phyloP scores from a whole-genome alignment of 1,139 yeast species.

The Saccharomyces hybrid region DNA sequence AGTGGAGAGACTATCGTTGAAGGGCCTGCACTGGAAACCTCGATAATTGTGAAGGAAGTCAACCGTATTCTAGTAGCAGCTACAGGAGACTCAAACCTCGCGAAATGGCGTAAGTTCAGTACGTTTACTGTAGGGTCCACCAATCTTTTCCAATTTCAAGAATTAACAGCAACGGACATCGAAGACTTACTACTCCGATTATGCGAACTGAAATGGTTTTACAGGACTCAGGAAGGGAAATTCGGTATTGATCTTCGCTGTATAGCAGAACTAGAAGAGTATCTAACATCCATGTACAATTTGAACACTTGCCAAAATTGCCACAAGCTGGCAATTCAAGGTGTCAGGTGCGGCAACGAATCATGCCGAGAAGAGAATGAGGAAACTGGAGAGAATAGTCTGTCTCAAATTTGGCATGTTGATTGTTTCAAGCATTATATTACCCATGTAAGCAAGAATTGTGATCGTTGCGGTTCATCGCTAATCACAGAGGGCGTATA shows the following conservation, averaged over 20 bases:
- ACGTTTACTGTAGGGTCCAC: conserved; percentile 20
- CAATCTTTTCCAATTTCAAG: conserved; percentile 14
- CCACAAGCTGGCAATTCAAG: conserved; percentile 19
- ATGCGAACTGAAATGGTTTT: conserved; percentile 27
- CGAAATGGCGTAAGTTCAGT: conserved; percentile 11
- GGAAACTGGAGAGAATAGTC: conserved; percentile 4
- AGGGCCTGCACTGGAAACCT: neutral
- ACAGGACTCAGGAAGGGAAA: conserved; percentile 18
- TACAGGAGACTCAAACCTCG: conserved; percentile 2
- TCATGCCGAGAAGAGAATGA: conserved; percentile 5
- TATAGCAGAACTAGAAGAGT: conserved; percentile 24
- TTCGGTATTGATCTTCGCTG: conserved; percentile 24
- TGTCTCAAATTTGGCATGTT: conserved; percentile 23
- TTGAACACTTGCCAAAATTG: conserved; percentile 19
- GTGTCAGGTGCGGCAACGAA: conserved; percentile 20
- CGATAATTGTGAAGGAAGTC: conserved; percentile 12
- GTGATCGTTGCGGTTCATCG: conserved; percentile 17
- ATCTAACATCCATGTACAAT: conserved; percentile 12
- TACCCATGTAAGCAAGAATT: conserved; percentile 20
- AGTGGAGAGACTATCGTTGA: conserved; percentile 5
- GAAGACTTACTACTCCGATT: conserved; percentile 18
- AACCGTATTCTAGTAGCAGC: conserved; percentile 10
- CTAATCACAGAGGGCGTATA: conserved; percentile 21
- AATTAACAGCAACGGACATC: conserved; percentile 17
- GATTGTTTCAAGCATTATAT: conserved; percentile 29